A percentile compares a stretch with the other conserved stretches of the same genome.
phyloP scores from a whole-genome alignment of 176 grass and related monocot species.

The Cymbopogon citratus region DNA sequence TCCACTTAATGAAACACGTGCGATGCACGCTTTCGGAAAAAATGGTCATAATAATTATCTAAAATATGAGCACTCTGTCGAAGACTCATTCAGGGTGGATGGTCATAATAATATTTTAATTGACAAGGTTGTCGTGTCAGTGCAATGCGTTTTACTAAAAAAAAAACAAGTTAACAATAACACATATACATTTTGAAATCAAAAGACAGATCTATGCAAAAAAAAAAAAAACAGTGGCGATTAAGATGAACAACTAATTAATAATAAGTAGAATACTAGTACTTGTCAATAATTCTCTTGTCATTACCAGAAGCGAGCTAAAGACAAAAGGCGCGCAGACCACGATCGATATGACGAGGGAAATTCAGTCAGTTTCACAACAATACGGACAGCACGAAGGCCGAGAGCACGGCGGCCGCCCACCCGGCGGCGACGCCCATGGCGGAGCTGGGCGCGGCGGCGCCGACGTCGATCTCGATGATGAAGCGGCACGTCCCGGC shows the following conservation, averaged over 20 bases:
- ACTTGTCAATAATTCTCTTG: not conserved
- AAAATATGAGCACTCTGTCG: too few species aligned
- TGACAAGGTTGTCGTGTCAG: too few species aligned
- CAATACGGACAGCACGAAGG: not conserved
- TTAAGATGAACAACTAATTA: not conserved
- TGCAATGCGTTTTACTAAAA: not conserved
- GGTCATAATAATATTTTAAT: too few species aligned
- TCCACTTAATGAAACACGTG: too few species aligned
- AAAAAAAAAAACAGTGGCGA: not conserved
- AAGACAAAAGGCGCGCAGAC: not conserved
- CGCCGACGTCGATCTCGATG: slow-evolving; percentile 40
- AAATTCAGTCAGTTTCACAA: not conserved
- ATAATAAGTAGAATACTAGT: too few species aligned
- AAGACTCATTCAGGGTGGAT: too few species aligned
- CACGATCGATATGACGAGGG: not conserved
- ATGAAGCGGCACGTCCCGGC: slow-evolving; percentile 42
- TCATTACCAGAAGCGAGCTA: not conserved
- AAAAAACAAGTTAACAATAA: not conserved
- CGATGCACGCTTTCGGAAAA: too few species aligned
- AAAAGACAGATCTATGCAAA: not conserved
- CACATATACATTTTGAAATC: not conserved
- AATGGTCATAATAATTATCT: too few species aligned
- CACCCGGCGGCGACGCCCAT: not conserved
- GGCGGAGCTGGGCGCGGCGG: not conserved
- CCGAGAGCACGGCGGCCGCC: not conserved